Evolutionary conservation across 1,284 basidiomycete genomes (phyloP).

Genomic region (Marasmius tenuissimus): DNA sequence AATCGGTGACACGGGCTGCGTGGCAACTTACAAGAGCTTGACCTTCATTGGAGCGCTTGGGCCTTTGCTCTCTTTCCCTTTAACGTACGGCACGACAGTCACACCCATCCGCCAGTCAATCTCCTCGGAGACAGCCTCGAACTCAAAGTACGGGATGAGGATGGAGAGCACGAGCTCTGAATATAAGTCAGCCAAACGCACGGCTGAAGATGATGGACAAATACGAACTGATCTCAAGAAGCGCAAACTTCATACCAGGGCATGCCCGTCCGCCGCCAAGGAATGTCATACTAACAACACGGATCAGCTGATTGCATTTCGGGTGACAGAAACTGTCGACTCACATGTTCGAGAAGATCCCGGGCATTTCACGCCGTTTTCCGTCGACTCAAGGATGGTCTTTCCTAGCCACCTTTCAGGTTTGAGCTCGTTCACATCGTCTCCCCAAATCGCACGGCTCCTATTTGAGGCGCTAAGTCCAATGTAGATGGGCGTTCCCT

Average conservation of each 20-base stretch:
- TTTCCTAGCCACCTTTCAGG: conserved; percentile 1
- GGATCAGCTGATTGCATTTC: no score
- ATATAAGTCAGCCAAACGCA: background rate
- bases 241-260: conserved; percentile 20
- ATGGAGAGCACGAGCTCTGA: conserved; percentile 18
- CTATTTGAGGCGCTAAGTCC: conserved; percentile 22
- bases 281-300: conserved; percentile 18
- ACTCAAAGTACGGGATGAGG: conserved; percentile 15
- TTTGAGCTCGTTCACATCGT: background rate
- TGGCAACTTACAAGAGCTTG: background rate
- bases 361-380: conserved; percentile 12
- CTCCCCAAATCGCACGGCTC: conserved; percentile 10
- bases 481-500: conserved; percentile 25
- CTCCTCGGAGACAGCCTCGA: conserved; percentile 10
- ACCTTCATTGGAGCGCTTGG: conserved; percentile 17
- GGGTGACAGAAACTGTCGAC: background rate
- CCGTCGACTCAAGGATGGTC: background rate
- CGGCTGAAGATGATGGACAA: background rate
- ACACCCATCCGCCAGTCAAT: conserved; percentile 22
- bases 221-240: conserved; percentile 21
- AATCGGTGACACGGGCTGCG: no score
- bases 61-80: conserved; percentile 11
- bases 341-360: conserved; percentile 21
- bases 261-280: conserved; percentile 22
- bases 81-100: conserved; percentile 20